phyloP scores from a whole-genome alignment of 176 grass and related monocot species.

The Tillandsia fasciculata region DNA sequence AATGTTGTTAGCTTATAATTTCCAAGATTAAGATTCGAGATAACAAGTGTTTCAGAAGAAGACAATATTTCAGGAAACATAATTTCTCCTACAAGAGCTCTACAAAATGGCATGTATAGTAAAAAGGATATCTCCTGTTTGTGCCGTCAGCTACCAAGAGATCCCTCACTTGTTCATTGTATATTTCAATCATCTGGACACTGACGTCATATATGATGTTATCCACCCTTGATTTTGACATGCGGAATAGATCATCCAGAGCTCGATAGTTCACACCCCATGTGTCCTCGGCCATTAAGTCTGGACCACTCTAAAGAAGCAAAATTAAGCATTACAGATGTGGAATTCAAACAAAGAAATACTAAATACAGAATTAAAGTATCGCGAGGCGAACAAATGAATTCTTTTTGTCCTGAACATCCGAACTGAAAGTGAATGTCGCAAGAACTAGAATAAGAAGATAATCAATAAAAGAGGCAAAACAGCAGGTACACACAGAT shows the following conservation, averaged over 20 bases:
- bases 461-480: neutral
- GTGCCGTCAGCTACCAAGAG: conserved; percentile 51
- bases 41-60: neutral
- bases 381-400: neutral
- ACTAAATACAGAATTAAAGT: neutral
- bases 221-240: conserved; percentile 60
- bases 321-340: neutral
- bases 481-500: neutral
- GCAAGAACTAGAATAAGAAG: conserved; percentile 1
- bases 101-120: neutral
- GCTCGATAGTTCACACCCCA: conserved; percentile 80
- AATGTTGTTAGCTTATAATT: too few species aligned
- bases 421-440: too few species aligned
- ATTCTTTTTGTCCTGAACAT: neutral
- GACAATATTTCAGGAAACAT: neutral
- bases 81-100: neutral
- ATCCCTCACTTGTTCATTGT: conserved; percentile 95
- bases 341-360: neutral
- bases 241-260: conserved; percentile 60
- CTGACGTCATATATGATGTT: conserved; percentile 42
- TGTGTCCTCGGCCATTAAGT: conserved; percentile 39
- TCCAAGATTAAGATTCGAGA: too few species aligned
- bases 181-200: conserved; percentile 92
- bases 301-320: conserved; percentile 57
- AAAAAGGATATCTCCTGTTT: conserved; percentile 80